Conservation (phyloP, 306 rosid species). For the Rubus parviflorus region DNA sequence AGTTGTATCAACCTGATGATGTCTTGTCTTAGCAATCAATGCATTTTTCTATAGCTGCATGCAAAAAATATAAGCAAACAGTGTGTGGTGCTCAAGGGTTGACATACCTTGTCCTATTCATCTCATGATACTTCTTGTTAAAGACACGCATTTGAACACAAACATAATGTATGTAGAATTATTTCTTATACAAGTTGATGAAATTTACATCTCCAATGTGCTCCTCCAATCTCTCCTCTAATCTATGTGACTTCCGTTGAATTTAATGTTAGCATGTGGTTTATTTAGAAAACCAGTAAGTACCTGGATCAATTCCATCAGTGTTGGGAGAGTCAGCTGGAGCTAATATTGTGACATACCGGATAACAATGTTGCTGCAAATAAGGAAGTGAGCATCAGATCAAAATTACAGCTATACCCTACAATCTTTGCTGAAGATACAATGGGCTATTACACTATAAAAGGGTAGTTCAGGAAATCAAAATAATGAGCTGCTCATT, state of each 20-base stretch:
- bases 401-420: conserved; percentile 10
- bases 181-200: neutral
- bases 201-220: neutral
- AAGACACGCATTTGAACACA: neutral
- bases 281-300: neutral
- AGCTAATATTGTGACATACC: conserved; percentile 80
- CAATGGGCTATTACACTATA: neutral
- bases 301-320: conserved; percentile 97
- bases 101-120: neutral
- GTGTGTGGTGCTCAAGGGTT: neutral
- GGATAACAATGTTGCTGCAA: conserved; percentile 82
- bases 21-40: neutral
- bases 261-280: neutral
- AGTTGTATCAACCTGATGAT: neutral
- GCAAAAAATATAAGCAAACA: neutral
- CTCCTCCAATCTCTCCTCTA: neutral
- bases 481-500: neutral
- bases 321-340: conserved; percentile 96
- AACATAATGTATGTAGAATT: neutral
- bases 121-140: neutral
- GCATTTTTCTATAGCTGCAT: neutral
- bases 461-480: neutral
- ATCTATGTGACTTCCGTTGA: neutral
- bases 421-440: neutral
- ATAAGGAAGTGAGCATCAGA: conserved; percentile 21